phyloP scores from a whole-genome alignment of 148 eudicot genomes.

The Chenopodium berlandieri region DNA sequence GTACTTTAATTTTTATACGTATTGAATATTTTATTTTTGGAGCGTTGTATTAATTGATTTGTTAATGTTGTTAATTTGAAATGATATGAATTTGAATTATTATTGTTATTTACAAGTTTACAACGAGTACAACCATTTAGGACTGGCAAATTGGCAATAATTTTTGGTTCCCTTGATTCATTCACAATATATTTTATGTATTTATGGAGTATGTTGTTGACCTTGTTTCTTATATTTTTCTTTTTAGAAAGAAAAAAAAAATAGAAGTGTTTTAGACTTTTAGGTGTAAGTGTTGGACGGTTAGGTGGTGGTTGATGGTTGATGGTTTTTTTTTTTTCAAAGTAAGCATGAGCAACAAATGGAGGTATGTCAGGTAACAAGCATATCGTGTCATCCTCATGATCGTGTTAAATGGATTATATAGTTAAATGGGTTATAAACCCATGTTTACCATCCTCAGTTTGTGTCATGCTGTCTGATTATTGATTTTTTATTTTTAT shows the following conservation, averaged over 20 bases:
- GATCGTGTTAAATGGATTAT: too few species aligned
- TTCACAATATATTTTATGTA: background rate
- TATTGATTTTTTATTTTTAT: too few species aligned
- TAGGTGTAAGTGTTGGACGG: background rate
- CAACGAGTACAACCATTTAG: constrained; percentile 6
- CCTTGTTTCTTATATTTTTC: background rate
- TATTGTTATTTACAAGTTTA: background rate
- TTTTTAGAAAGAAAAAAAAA: too few species aligned
- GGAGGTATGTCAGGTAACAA: too few species aligned
- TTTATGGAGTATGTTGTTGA: background rate
- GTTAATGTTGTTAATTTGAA: background rate
- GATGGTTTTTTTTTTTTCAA: too few species aligned
- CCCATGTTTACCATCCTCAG: too few species aligned
- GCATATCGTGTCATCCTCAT: too few species aligned
- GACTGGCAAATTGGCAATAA: constrained; percentile 11
- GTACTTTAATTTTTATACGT: too few species aligned
- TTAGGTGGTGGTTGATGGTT: constrained; percentile 24
- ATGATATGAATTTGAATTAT: background rate
- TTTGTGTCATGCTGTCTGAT: too few species aligned
- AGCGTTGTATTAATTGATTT: background rate
- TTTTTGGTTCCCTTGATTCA: background rate
- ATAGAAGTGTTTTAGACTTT: background rate
- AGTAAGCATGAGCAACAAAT: too few species aligned
- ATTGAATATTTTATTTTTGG: background rate
- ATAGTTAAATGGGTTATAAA: too few species aligned